A percentile compares a stretch with the other conserved stretches of the same genome.
These are phyloP conservation scores for Cornus florida DNA, from an alignment of 148 eudicot species.

Conservation along the genomic window DNA sequence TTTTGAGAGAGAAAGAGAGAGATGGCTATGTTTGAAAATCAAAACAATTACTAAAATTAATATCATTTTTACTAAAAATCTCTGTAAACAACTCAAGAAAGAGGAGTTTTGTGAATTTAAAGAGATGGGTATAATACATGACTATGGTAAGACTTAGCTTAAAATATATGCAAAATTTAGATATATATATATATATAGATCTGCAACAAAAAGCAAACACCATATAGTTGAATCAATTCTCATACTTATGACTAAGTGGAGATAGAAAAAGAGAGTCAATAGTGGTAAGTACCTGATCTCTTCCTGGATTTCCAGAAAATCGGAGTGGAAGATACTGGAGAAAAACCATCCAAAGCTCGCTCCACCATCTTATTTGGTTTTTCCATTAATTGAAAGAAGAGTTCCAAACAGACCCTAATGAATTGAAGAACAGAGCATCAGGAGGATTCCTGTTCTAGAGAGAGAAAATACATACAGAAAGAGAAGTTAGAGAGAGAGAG, in stretches of 20 bases:
- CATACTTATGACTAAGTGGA: background rate
- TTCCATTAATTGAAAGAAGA: constrained; percentile 24
- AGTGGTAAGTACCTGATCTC: constrained; percentile 39
- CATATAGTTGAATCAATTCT: background rate
- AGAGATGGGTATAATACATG: background rate
- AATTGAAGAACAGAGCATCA: background rate
- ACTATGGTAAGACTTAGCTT: background rate
- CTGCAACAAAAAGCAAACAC: background rate
- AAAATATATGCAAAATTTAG: background rate
- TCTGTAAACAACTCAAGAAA: background rate
- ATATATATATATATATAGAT: background rate
- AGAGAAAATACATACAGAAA: constrained; percentile 1
- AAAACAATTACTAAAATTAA: background rate
- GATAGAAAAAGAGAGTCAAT: background rate
- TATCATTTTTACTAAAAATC: background rate
- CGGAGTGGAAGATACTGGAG: constrained; percentile 20
- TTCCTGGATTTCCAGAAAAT: constrained; percentile 71
- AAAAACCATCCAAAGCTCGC: constrained; percentile 6
- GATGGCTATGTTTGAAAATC: background rate
- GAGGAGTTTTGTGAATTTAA: background rate
- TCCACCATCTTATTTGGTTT: constrained; percentile 12
- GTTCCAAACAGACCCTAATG: constrained; percentile 31
- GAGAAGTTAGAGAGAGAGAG: background rate
- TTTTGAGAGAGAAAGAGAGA: background rate
- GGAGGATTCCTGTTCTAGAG: no score